A percentile compares a stretch with the other conserved stretches of the same genome.
phyloP scores from a whole-genome alignment of 371 early-diverging fungal species.

The Rhizomucor pusillus region DNA sequence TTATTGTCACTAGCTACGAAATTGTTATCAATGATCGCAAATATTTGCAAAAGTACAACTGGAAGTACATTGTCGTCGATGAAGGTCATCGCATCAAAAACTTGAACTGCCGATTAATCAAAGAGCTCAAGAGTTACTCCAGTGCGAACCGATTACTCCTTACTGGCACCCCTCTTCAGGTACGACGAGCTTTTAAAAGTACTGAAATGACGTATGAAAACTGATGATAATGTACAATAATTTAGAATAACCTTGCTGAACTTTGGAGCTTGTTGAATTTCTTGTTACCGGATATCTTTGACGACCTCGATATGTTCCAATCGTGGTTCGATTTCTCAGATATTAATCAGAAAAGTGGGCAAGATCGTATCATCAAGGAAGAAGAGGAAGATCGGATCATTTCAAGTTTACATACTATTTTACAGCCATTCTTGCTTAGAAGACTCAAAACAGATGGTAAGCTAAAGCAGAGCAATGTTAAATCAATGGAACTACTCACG shows the following conservation, averaged over 20 bases:
- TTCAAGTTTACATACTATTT: slow-evolving; percentile 81
- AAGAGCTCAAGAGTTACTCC: slow-evolving; percentile 78
- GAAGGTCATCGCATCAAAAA: slow-evolving; percentile 97
- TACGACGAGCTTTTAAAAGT: neutral
- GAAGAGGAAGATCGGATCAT: slow-evolving; percentile 74
- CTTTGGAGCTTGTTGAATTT: slow-evolving; percentile 96
- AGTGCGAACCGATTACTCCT: slow-evolving; percentile 86
- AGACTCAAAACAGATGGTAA: slow-evolving; percentile 93
- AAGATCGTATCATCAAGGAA: slow-evolving; percentile 69
- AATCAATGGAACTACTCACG: neutral
- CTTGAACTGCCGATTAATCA: slow-evolving; percentile 84
- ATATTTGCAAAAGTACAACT: slow-evolving; percentile 65
- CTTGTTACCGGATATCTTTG: slow-evolving; percentile 88
- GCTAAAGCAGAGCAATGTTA: neutral
- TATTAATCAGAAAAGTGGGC: slow-evolving; percentile 64
- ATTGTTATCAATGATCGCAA: slow-evolving; percentile 85
- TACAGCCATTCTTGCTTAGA: slow-evolving; percentile 93
- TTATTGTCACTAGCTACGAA: slow-evolving; percentile 92
- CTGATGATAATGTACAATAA: neutral
- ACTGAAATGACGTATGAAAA: neutral
- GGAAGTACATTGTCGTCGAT: slow-evolving; percentile 93
- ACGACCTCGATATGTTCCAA: slow-evolving; percentile 79
- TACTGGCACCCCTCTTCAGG: slow-evolving; percentile 93
- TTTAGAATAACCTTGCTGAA: slow-evolving; percentile 86
- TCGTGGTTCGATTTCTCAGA: slow-evolving; percentile 87